Base-by-base conservation (phyloP, 805 yeast species). In the Sungouiozyma intestinalis region DNA sequence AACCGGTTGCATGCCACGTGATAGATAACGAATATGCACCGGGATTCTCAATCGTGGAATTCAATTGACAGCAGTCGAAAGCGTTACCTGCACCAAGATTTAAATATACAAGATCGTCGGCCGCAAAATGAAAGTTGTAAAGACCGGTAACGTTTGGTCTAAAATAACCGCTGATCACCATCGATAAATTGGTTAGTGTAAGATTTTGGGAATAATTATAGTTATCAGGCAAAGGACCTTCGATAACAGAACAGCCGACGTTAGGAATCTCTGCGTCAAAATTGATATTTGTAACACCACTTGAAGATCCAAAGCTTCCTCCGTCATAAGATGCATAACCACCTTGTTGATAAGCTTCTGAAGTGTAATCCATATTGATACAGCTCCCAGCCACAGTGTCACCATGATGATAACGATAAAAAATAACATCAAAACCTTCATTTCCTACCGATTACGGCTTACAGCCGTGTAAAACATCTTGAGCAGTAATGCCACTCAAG, bases 51-150 rank as follows among this genome's bases (percentile, higher is more conserved):
- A 40, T 17, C 33, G 53, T 46, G 16, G 18, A 36, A 33, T 39
- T 18, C 37, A 44, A 46, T 8, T 50, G 45, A 50, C 69, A 65
- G 48, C 68, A 65, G 16, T 47, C 51, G 35, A 60, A 64, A 3
- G 63, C 67, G 42, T 46, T 49, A 17, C 51, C 49, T 36, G 46
- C 38, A 39, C 64, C 68, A 45, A 64, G 38, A 41, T 51, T 52
- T 16, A 64, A 48, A 47, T 53, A 46, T 9, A 51, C 62, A 16
- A 53, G 48, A 48, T 65, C 68, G 51, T 64, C 68, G 18, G 54
- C 53, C 3, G 27, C 31, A 15, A 62, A 42, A 13, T 40, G 29
- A 36, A 64, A 49, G 0, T 46, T 41, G 38, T 59, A 64, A 7
- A 49, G 39, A 45, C 68, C 69, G 15, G 58, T 46, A 16, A 42